Base-by-base conservation (phyloP, 257 asterid genomes). In the Penstemon davidsonii region DNA sequence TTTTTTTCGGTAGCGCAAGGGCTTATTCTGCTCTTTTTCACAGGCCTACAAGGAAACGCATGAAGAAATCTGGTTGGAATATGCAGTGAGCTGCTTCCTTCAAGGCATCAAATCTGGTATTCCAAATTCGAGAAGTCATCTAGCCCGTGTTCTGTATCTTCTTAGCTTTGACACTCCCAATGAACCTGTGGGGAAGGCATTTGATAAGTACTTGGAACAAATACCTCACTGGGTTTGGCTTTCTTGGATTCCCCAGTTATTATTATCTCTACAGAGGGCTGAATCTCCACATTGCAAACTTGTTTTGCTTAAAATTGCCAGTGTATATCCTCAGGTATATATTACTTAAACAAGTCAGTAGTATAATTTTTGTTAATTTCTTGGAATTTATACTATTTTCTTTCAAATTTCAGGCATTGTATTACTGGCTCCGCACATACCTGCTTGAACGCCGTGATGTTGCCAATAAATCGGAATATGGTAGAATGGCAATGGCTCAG, bases 211-310 rank as follows among this genome's bases (percentile, higher is more conserved):
- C 79, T 66, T 88, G 79, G 99, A 91, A 42, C 96, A 91, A 74
- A 77, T 91, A 72, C 99, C 99, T 47, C 81, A 91, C 57, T 94
- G 97, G 99, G 96, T 91, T 76, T 94, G 97, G 99, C 93, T 94
- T 76, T 85, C 99, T 68, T 94, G 99, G 99, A 91, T 94, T 76
- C 99, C 99, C 13, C 99, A 94, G 84, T 83, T 94, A 50, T 79
- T 94, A 71, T 84, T 91, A 66, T 94, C 97, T 55, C 83, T 94
- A 67, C 99, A 94, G 78, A 88, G 97, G 87, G 75, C 91, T 50
- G 97, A 94, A 86, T 95, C 96, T 78, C 83, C 88, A 68, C 97
- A 94, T 75, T 91, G 97, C 89, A 94, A 94, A 74, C 96, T 86
- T 81, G 96, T 94, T 58, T 83, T 94, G 67, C 88, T 91, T 52